Evolutionary conservation across 192 early-diverging fungal genomes (phyloP).

Genomic region (Coemansia sp.): DNA sequence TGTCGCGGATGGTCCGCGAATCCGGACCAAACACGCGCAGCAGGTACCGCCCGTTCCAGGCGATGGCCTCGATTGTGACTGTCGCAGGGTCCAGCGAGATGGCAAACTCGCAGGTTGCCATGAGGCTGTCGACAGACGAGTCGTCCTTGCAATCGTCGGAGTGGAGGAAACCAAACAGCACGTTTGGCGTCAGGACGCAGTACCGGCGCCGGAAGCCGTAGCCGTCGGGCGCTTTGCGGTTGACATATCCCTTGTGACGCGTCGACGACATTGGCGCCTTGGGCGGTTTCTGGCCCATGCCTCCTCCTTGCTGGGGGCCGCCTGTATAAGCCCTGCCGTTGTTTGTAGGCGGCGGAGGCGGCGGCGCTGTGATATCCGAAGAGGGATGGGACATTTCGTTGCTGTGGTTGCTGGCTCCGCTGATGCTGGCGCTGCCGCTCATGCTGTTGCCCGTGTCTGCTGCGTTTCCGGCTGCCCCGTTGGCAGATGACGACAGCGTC

Average conservation of each 20-base stretch:
- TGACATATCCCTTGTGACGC: constrained; percentile 51
- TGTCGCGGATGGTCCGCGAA: constrained; percentile 38
- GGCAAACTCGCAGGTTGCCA: constrained; percentile 44
- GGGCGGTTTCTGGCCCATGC: constrained; percentile 25
- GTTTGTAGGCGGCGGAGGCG: not conserved
- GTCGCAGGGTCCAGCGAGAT: constrained; percentile 38
- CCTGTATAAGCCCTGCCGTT: constrained; percentile 10
- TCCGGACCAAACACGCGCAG: constrained; percentile 49
- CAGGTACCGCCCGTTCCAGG: constrained; percentile 52
- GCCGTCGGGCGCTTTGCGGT: constrained; percentile 45
- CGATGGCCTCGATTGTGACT: constrained; percentile 48
- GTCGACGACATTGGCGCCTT: constrained; percentile 23
- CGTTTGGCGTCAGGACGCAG: constrained; percentile 36
- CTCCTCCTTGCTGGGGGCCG: constrained; percentile 8
- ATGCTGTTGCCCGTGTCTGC: constrained; percentile 23
- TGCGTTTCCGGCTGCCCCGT: constrained; percentile 5
- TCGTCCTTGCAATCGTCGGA: constrained; percentile 37
- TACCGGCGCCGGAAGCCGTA: constrained; percentile 57
- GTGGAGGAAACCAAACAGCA: constrained; percentile 43
- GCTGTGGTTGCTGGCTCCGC: constrained; percentile 36
- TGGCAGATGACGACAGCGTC: constrained; percentile 14
- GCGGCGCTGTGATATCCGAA: constrained; percentile 6
- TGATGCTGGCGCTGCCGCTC: constrained; percentile 42
- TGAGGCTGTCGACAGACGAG: constrained; percentile 17
- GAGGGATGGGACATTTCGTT: constrained; percentile 15